Conservation (phyloP, 2,329 filamentous ascomycete species). For the Alternaria incomplexa region DNA sequence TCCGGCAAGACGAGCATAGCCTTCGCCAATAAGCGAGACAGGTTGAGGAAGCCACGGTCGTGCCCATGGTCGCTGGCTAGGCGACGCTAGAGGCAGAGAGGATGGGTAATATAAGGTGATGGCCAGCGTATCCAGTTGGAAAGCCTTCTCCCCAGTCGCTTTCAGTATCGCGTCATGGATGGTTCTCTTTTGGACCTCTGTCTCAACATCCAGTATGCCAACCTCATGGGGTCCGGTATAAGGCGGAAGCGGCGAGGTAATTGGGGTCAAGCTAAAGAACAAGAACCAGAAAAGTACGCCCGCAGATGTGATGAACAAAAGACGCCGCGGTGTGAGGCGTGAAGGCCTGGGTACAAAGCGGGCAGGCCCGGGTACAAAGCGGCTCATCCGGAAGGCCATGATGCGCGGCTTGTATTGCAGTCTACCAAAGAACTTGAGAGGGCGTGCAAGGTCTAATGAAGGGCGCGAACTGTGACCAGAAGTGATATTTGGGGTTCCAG, state of each 20-base stretch:
- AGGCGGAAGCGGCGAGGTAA: constrained; percentile 49
- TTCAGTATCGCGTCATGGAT: constrained; percentile 48
- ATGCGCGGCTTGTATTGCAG: constrained; percentile 45
- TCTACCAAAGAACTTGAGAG: constrained; percentile 6
- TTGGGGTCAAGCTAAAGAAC: constrained; percentile 50
- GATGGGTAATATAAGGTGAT: constrained; percentile 56
- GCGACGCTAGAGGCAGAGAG: constrained; percentile 25
- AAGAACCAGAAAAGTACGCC: constrained; percentile 43
- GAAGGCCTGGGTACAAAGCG: not conserved
- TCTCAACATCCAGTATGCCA: constrained; percentile 54
- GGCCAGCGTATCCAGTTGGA: constrained; percentile 54
- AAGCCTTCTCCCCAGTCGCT: constrained; percentile 48
- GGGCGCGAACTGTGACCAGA: not conserved
- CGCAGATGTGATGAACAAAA: constrained; percentile 36
- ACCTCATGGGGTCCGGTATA: constrained; percentile 54
- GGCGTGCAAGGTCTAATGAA: not conserved
- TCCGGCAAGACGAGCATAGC: constrained; percentile 52
- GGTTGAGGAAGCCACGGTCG: constrained; percentile 55
- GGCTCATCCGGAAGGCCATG: constrained; percentile 32
- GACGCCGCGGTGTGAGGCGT: constrained; percentile 28
- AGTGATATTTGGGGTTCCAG: not conserved
- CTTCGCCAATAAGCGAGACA: constrained; percentile 51
- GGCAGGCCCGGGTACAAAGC: not conserved
- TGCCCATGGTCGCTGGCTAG: constrained; percentile 36
- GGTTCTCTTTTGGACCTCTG: constrained; percentile 42